Base-by-base conservation (phyloP, 2,329 filamentous ascomycete species). In the Colletotrichum lindemuthianum region DNA sequence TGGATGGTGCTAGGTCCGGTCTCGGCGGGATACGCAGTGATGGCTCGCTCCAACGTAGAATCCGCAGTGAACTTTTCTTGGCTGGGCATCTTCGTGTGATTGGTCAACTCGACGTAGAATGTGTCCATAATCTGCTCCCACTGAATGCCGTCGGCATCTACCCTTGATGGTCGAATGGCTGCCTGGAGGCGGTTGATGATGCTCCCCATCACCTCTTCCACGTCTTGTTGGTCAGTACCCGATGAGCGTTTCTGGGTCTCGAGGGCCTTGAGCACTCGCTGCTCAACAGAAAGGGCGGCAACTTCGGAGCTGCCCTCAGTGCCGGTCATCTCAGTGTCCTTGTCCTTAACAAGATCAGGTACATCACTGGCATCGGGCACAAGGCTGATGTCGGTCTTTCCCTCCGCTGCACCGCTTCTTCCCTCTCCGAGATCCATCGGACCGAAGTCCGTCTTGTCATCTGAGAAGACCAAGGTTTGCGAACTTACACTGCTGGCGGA, bases 201-300 rank as follows among this genome's bases (percentile, higher is more conserved):
- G 71, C 95, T 96, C 63, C 93, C 93, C 80, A 97, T 94, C 49
- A 97, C 95, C 77, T 99, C 96, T 11, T 93, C 93, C 5, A 97
- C 95, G 77, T 99, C 96, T 78, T 99, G 94, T 73, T 99, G 96
- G 39, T 92, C 82, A 0, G 84, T 86, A 3, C 84, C 84, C 9
- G 81, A 82, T 37, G 77, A 78, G 71, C 80, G 68, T 59, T 79
- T 79, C 72, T 78, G 80, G 70, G 78, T 79, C 70, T 81, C 82
- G 33, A 81, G 78, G 6, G 77, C 82, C 59, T 72, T 78, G 49
- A 75, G 76, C 9, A 85, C 80, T 57, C 80, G 80, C 52, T 82
- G 73, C 24, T 85, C 81, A 11, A 86, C 70, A 34, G 55, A 50
- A n/a, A 67, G 43, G 7, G 13, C 16, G 7, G 48, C 34, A 2